phyloP scores from a whole-genome alignment of 2,329 filamentous ascomycete species.

The Fulvia fulva region DNA sequence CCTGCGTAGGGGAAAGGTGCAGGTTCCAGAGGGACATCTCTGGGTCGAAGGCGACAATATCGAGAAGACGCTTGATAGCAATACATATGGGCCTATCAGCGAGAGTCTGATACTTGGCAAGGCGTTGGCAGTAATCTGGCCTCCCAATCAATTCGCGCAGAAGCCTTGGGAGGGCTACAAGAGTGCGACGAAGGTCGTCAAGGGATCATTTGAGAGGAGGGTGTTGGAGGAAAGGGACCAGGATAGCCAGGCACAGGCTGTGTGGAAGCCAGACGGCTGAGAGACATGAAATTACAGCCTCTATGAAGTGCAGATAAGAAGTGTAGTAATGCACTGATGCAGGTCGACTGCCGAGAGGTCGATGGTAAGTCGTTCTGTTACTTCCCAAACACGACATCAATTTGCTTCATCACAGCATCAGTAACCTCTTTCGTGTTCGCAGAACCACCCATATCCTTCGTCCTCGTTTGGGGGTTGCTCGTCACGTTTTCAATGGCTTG shows the following conservation, averaged over 20 bases:
- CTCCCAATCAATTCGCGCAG: conserved; percentile 56
- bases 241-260: conserved; percentile 1
- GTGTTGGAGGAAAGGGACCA: conserved; percentile 29
- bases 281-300: not conserved
- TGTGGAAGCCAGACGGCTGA: conserved; percentile 13
- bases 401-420: conserved; percentile 52
- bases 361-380: conserved; percentile 7
- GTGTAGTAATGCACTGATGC: too few relatives aligned
- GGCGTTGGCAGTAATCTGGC: conserved; percentile 69
- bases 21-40: conserved; percentile 77
- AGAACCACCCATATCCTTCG: conserved; percentile 57
- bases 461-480: conserved; percentile 49
- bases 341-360: not conserved
- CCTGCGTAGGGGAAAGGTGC: conserved; percentile 39
- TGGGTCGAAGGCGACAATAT: conserved; percentile 93
- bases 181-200: conserved; percentile 38
- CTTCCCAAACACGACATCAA: conserved; percentile 41
- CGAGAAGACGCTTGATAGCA: conserved; percentile 73
- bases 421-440: conserved; percentile 57
- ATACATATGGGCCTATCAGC: conserved; percentile 72
- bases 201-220: not conserved
- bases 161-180: conserved; percentile 51
- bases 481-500: conserved; percentile 59
- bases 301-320: not conserved
- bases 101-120: conserved; percentile 70